phyloP scores from a whole-genome alignment of 2,329 filamentous ascomycete genomes.

The Botrytis fabae region DNA sequence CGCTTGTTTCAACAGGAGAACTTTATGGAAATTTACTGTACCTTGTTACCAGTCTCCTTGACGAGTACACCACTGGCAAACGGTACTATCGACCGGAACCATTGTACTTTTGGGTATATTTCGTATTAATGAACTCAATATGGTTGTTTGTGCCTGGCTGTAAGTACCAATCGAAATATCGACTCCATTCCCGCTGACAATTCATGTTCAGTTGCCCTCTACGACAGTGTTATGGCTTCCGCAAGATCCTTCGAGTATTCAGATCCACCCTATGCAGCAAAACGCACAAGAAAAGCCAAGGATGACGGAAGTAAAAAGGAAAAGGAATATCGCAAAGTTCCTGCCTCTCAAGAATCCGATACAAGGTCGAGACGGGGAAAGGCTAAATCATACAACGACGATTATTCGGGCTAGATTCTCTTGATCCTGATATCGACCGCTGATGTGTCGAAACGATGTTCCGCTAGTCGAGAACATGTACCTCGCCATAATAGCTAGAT shows the following conservation, averaged over 20 bases:
- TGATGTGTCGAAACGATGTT: too few relatives aligned
- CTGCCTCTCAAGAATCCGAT: constrained; percentile 8
- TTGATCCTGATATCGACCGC: too few relatives aligned
- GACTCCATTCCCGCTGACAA: neutral
- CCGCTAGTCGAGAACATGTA: neutral
- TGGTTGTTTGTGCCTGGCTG: constrained; percentile 59
- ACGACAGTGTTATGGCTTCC: constrained; percentile 32
- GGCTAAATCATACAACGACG: constrained; percentile 8
- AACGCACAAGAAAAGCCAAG: neutral
- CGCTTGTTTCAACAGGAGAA: constrained; percentile 41
- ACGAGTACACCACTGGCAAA: constrained; percentile 48
- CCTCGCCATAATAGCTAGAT: neutral
- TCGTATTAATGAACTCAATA: constrained; percentile 59
- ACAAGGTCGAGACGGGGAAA: constrained; percentile 11
- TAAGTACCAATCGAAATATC: constrained; percentile 41
- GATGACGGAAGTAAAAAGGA: constrained; percentile 2
- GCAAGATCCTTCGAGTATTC: constrained; percentile 32
- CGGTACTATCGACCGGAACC: constrained; percentile 59
- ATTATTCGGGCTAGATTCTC: neutral
- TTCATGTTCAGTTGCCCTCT: constrained; percentile 26
- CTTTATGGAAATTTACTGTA: constrained; percentile 58
- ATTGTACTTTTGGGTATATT: constrained; percentile 65
- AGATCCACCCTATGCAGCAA: neutral
- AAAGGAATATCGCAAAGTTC: constrained; percentile 13
- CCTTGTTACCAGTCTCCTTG: constrained; percentile 57